Percentiles rank a stretch among this genome's conserved stretches.
Conservation (phyloP, 1,284 basidiomycete genomes). For the Naganishia albida region DNA sequence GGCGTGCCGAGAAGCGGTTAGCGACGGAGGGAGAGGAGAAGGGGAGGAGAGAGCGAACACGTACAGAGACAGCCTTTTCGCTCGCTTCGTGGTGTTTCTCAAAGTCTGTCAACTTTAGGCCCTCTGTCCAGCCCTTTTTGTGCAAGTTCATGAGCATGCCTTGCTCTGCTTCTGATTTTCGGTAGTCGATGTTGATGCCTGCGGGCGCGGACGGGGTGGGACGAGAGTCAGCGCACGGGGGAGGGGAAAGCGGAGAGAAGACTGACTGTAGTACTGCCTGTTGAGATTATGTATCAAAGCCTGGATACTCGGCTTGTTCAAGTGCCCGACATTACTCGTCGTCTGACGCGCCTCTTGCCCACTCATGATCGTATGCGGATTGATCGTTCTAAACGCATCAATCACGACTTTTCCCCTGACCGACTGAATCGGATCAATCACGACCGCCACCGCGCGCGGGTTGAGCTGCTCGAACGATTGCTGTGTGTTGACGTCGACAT, state of each 20-base stretch:
- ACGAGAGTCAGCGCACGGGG: neutral
- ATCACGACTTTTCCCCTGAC: constrained; percentile 99
- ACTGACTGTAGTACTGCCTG: constrained; percentile 82
- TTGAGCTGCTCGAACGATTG: constrained; percentile 99
- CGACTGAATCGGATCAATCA: constrained; percentile 98
- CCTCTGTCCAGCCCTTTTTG: constrained; percentile 97
- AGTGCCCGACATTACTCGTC: constrained; percentile 96
- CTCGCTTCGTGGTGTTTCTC: constrained; percentile 79
- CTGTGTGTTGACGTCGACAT: constrained; percentile 99
- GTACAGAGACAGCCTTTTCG: constrained; percentile 86
- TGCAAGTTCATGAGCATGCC: constrained; percentile 98
- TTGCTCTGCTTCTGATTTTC: constrained; percentile 95
- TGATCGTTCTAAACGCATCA: constrained; percentile 96
- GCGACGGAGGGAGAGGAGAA: neutral
- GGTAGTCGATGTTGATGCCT: constrained; percentile 89
- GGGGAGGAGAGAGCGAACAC: constrained; percentile 34
- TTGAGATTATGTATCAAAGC: constrained; percentile 93
- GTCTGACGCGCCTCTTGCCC: constrained; percentile 96
- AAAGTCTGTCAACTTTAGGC: constrained; percentile 85
- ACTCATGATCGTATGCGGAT: constrained; percentile 74
- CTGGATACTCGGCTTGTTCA: constrained; percentile 98
- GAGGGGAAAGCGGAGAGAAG: neutral
- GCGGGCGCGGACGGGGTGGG: neutral
- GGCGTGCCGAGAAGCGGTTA: constrained; percentile 14
- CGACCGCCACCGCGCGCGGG: constrained; percentile 92